Base-by-base conservation (phyloP, 345 rosid species). In the Salix arbutifolia region DNA sequence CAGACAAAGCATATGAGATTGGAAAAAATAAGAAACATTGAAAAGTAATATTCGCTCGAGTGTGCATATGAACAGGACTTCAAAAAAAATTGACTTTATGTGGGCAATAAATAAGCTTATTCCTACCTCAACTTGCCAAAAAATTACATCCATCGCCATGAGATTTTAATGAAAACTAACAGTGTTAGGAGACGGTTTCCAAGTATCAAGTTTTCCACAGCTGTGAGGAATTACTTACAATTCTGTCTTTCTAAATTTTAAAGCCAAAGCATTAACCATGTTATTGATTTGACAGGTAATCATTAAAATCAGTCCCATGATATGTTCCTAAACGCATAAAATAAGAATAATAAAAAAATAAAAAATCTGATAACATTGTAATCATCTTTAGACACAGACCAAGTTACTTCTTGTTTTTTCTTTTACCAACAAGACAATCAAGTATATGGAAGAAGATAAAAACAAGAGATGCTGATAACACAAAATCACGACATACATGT, bases 401-500 rank as follows among this genome's bases (percentile, higher is more conserved):
- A 21, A 56, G 23, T n/a, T 8, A 53, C 61, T 53, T 56, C 61
- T 56, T 23, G 23, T 21, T n/a, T 18, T 53, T n/a, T 53, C 10
- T 9, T 53, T 53, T 10, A 8, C 14, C 62, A n/a, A n/a, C 10
- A 58, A n/a, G 26, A 58, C 28, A n/a, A n/a, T 58, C 28, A 58
- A 58, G 62, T n/a, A 2, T 8, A 11, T n/a, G 28, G 28, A 58
- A n/a, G 62, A n/a, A 0, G 62, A 35, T 37, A 50, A 38, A 52
- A 9, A 70, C 28, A 19, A 23, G 56, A 25, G 7, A 73, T 5
- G n/a, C 62, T 68, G n/a, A 44, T 19, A 77, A 61, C 56, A 4
- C 5, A 58, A 44, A 2, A 3, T 64, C 68, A 28, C 52, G 73
- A 82, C 89, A 85, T 91, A 93, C 99, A 92, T 93, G 94, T 52